Evolutionary conservation across 2,329 filamentous ascomycete species (phyloP), one percentile per base, ranked within the genome.

Genomic region (Ambrosiella cleistominuta): DNA sequence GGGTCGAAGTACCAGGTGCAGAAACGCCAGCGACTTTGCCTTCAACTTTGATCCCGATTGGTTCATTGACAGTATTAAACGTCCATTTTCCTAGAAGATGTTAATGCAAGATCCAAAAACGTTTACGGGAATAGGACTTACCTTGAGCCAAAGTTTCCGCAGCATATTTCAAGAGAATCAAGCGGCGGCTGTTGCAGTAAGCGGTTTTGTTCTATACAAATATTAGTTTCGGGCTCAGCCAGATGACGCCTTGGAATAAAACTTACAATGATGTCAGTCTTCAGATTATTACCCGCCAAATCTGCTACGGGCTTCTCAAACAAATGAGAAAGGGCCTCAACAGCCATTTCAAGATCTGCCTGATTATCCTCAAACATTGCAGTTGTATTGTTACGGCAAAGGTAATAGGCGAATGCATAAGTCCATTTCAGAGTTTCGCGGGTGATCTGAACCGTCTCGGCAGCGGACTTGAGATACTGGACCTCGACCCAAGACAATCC

Each of bases 391-490:
- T 96, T 97, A 58, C 88, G 83, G 2, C 85, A 85, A n/a, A 98
- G 81, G 67, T 98, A 98, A 69, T 93, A 98, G 0, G 93, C 93
- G 71, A 98, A 98, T 0, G 93, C 93, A 66, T 98, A 98, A 0
- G 93, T 98, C 93, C 93, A 98, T 73, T 98, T 98, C 4, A 98
- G 76, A 0, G 93, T 98, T 72, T 97, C 91, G n/a, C 93, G 86
- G 70, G 93, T 98, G 52, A 88, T 89, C 72, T 97, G 91, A 13
- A 98, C 78, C 2, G 91, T 88, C 67, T 95, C 88, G 0, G 90
- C 95, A 0, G 93, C 93, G 1, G 87, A 85, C 66, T 95, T 88
- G 19, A 98, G 79, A 68, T 97, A 98, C 67, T 98, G 93, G 6
- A 98, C 93, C 68, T 98, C 93, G 61, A 98, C 98, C 93, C 93